A percentile compares a stretch with the other conserved stretches of the same genome.
These are phyloP conservation scores for Lactarius vividus DNA, from an alignment of 768 basidiomycete genomes.

Conservation along the genomic window DNA sequence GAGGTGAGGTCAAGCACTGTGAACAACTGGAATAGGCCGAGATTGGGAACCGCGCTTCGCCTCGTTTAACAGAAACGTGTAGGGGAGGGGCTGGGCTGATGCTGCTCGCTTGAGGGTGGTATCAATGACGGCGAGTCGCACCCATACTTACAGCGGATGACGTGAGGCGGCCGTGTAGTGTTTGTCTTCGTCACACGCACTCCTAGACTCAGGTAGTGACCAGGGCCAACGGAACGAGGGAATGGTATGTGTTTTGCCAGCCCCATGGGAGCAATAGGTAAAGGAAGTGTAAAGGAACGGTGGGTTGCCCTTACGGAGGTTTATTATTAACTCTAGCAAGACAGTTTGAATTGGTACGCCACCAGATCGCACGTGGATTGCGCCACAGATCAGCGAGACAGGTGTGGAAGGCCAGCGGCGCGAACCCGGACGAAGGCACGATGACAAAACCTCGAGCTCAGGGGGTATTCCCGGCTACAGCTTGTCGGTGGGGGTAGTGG, in stretches of 20 bases:
- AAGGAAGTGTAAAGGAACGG: neutral
- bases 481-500: no score
- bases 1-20: no score
- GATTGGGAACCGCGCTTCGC: constrained; percentile 18
- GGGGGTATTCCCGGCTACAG: no score
- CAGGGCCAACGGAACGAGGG: neutral
- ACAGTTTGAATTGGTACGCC: neutral
- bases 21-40: constrained; percentile 16
- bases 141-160: no score
- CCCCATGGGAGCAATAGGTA: neutral
- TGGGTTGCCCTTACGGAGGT: neutral
- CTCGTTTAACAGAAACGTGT: neutral
- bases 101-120: neutral
- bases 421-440: neutral
- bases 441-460: neutral
- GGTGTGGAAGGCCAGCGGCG: neutral
- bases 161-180: neutral
- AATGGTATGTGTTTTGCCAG: no score
- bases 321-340: no score
- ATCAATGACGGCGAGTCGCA: neutral
- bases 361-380: neutral
- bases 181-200: neutral
- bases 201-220: neutral
- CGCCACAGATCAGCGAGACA: neutral
- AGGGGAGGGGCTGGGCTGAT: neutral